Evolutionary conservation across 176 grass and related monocot genomes (phyloP), one percentile per base, ranked within the genome.

Genomic region (Areca catechu): DNA sequence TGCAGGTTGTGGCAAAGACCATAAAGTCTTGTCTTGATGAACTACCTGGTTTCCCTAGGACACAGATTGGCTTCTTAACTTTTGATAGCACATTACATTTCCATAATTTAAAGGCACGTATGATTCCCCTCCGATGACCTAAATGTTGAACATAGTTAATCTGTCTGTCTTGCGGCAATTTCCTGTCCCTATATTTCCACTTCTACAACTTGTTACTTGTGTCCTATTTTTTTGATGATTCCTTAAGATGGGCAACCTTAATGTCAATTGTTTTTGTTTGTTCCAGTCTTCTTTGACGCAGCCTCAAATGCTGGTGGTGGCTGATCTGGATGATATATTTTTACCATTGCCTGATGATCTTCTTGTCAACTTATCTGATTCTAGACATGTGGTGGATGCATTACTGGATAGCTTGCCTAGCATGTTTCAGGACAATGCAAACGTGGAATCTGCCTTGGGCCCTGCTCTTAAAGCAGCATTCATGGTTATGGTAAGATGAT

Each of bases 51-150:
- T 93, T 59, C 77, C 84, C 94, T 5, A 69, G 84, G 28, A 93
- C 94, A 74, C 94, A 93, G 71, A 93, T 93, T 75, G 88, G 84
- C 60, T 98, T 98, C 68, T 61, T 98, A 80, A 98, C 94, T 57
- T 98, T 80, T 43, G 94, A 93, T 25, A 93, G 83, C 68, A 85
- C 88, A 66, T 79, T 98, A 51, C 88, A 98, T 64, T 98, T 98
- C 69, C 94, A 98, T 82, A 98, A 93, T 76, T 84, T 98, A 17
- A 98, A 93, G 81, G 93, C 60, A 85, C 12, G 66, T 75, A 57
- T 18, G 6, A 71, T 74, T 58, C 27, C 62, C 48, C 64, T 21
- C 30, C 23, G 22, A 48, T 52, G n/a, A 16, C 37, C 18, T 51
- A 16, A 49, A 48, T 34, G 18, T 2, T 20, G 9, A 4, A 53